Conservation (phyloP, 495 filamentous ascomycete species). For the Penicillium dipodomyicola region DNA sequence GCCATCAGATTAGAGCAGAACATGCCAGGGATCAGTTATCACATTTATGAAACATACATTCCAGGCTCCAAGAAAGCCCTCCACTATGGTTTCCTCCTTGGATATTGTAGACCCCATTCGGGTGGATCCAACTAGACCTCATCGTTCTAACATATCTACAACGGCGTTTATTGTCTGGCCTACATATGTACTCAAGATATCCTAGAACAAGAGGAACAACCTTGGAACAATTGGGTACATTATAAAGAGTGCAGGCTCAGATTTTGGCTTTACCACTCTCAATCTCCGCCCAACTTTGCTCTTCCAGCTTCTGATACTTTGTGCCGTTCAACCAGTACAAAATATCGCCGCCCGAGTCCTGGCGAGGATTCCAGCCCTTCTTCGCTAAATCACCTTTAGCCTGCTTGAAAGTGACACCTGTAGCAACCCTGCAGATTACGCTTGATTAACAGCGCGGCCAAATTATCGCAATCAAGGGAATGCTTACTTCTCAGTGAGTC, state of each 20-base stretch:
- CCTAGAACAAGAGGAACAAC: too few relatives aligned
- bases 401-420: slow-evolving; percentile 53
- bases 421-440: slow-evolving; percentile 38
- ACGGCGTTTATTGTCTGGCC: too few relatives aligned
- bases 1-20: too few relatives aligned
- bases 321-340: slow-evolving; percentile 50
- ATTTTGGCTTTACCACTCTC: slow-evolving; percentile 48
- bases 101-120: too few relatives aligned
- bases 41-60: background rate
- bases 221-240: too few relatives aligned
- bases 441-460: background rate
- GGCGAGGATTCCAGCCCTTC: slow-evolving; percentile 45
- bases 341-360: slow-evolving; percentile 38
- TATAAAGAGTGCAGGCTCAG: slow-evolving; percentile 18
- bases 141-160: too few relatives aligned
- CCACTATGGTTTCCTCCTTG: too few relatives aligned
- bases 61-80: background rate
- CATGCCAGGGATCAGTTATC: too few relatives aligned
- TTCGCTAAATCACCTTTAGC: slow-evolving; percentile 48
- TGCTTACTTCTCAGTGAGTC: slow-evolving; percentile 50
- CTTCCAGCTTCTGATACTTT: slow-evolving; percentile 41
- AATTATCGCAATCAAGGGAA: background rate
- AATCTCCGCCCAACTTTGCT: slow-evolving; percentile 42
- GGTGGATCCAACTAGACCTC: too few relatives aligned
- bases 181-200: too few relatives aligned